Base-by-base conservation (phyloP, 2,329 filamentous ascomycete species). In the Arachnomyces sp. region DNA sequence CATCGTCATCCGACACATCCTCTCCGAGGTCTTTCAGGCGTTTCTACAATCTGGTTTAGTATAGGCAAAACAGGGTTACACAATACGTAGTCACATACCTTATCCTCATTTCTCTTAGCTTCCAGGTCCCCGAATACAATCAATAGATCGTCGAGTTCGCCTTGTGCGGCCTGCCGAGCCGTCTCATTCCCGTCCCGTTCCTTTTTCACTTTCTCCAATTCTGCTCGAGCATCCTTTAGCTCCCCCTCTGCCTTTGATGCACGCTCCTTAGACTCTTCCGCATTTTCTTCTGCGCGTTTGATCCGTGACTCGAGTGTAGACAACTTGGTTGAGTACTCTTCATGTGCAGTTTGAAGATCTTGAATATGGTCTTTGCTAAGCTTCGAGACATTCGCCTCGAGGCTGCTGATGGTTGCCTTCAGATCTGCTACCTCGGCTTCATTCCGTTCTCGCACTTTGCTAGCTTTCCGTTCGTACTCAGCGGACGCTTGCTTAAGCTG, bases 81-180 rank as follows among this genome's bases (percentile, higher is more conserved):
- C 32, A 31, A 34, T 28, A 31, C 21, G 15, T 12, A 29, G n/a
- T 40, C 42, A 58, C 72, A 49, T 63, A 84, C 82, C 73, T 86
- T 90, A 56, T 90, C 87, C 51, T 77, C 78, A 31, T 74, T 72
- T 36, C 79, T 71, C 65, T 89, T 90, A 39, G 86, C 83, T 61
- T 92, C 86, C 13, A 88, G 57, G 55, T 92, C 86, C 11, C 78
- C 80, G 61, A 89, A 86, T 4, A 92, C 81, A 67, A 90, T 84
- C 28, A 92, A 66, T 39, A 90, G 69, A 59, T 92, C 86, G 50
- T 92, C 86, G 34, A 90, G 69, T 60, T 92, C 86, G 2, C 76
- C 72, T 56, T 90, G 85, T 4, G 74, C 73, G 1, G 74, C 65
- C 45, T 78, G 72, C 40, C 75, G 78, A 43, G 82, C 78, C 44